phyloP scores from a whole-genome alignment of 352 stramenopile species.

The Aphanomyces euteiches region DNA sequence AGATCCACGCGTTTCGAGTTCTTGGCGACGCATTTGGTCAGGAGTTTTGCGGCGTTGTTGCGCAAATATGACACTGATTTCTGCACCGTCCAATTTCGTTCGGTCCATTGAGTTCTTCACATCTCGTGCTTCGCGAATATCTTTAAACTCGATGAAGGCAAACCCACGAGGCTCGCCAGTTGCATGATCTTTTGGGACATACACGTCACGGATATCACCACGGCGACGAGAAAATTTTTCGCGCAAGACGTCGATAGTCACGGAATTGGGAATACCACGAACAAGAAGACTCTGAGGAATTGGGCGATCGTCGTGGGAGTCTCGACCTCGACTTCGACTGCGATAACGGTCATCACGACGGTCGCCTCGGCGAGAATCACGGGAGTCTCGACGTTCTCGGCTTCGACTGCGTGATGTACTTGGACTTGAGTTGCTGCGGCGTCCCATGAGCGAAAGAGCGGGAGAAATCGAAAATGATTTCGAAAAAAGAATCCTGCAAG shows the following conservation, averaged over 20 bases:
- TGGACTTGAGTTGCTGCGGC: conserved; percentile 4
- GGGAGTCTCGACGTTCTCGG: conserved; percentile 15
- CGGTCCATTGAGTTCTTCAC: conserved; percentile 76
- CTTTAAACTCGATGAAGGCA: conserved; percentile 75
- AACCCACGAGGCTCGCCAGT: conserved; percentile 80
- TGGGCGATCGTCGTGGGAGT: background rate
- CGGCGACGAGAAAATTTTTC: conserved; percentile 46
- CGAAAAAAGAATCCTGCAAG: too few species aligned
- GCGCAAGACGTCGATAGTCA: conserved; percentile 43
- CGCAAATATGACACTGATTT: conserved; percentile 75
- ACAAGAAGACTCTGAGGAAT: conserved; percentile 45
- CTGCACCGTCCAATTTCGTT: conserved; percentile 53
- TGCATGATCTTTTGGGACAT: conserved; percentile 69
- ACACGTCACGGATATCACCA: conserved; percentile 76
- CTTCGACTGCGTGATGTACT: conserved; percentile 22
- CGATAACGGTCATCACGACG: conserved; percentile 27
- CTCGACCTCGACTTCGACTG: conserved; percentile 26
- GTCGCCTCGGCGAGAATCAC: background rate
- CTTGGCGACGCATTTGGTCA: conserved; percentile 54
- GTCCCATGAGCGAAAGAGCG: conserved; percentile 14
- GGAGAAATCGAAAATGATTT: background rate
- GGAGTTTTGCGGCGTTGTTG: conserved; percentile 75
- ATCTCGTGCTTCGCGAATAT: conserved; percentile 57
- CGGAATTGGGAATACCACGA: conserved; percentile 43
- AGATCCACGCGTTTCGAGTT: background rate